Percentiles rank a stretch among this genome's conserved stretches.
phyloP scores from a whole-genome alignment of 331 rosid genomes.

The Pyracantha coccinea region DNA sequence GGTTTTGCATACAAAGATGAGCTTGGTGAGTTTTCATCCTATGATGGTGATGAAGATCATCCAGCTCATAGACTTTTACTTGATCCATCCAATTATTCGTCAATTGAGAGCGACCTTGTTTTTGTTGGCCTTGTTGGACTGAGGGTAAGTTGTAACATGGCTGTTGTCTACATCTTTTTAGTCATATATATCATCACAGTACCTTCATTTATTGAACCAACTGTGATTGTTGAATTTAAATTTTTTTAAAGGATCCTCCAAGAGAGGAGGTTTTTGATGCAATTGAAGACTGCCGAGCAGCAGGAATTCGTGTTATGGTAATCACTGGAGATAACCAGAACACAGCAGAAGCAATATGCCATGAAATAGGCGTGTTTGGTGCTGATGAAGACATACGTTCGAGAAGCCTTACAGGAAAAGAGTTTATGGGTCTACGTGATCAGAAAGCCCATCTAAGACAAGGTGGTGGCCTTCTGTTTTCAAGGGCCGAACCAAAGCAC shows the following conservation, averaged over 20 bases:
- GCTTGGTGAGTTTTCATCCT: constrained; percentile 35
- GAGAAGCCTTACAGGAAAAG: constrained; percentile 60
- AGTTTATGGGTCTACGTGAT: constrained; percentile 48
- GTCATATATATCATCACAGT: background rate
- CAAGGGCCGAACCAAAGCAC: constrained; percentile 80
- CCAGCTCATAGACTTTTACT: constrained; percentile 68
- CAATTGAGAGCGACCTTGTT: constrained; percentile 59
- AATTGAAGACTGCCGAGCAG: constrained; percentile 75
- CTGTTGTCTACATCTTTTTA: background rate
- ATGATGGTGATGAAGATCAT: constrained; percentile 56
- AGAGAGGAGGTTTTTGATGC: constrained; percentile 69
- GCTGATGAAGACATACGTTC: constrained; percentile 44
- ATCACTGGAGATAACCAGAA: constrained; percentile 77
- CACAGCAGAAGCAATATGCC: constrained; percentile 82
- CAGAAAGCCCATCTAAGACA: constrained; percentile 43
- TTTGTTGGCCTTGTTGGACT: constrained; percentile 72
- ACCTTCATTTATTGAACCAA: background rate
- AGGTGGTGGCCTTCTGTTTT: constrained; percentile 56
- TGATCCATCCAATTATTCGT: constrained; percentile 53
- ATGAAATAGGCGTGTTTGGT: constrained; percentile 69
- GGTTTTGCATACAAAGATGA: constrained; percentile 78
- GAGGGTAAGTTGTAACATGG: constrained; percentile 45
- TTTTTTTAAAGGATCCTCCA: constrained; percentile 59
- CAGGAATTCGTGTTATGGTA: constrained; percentile 78
- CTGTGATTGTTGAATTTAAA: constrained; percentile 12